A percentile compares a stretch with the other conserved stretches of the same genome.
Conservation (phyloP, 371 early-diverging fungal genomes). For the Lichtheimia ramosa region DNA sequence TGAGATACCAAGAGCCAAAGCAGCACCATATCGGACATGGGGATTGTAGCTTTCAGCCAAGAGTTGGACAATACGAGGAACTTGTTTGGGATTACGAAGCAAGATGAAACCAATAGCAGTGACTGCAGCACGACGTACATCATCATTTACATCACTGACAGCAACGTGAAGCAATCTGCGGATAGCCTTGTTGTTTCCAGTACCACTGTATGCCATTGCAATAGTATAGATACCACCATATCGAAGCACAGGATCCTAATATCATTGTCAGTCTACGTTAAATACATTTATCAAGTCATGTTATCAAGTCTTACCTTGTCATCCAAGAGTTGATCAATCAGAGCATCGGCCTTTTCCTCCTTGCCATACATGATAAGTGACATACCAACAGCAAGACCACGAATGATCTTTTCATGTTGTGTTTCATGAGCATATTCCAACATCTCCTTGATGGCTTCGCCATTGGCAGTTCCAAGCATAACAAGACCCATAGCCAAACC, state of each 20-base stretch:
- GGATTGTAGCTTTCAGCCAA: constrained; percentile 98
- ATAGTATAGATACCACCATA: constrained; percentile 96
- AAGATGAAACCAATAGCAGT: constrained; percentile 97
- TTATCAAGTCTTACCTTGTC: constrained; percentile 74
- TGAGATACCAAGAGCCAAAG: constrained; percentile 97
- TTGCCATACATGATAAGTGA: constrained; percentile 95
- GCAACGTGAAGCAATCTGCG: constrained; percentile 93
- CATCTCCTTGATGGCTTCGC: constrained; percentile 89
- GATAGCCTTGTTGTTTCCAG: constrained; percentile 95
- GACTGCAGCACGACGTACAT: constrained; percentile 98
- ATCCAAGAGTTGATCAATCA: constrained; percentile 78
- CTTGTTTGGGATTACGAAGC: constrained; percentile 87
- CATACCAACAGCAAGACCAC: constrained; percentile 93
- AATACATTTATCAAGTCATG: neutral
- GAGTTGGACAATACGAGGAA: constrained; percentile 96
- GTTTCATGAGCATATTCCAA: constrained; percentile 95
- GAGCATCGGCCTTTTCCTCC: constrained; percentile 88
- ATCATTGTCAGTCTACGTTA: neutral
- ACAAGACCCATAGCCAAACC: constrained; percentile 97
- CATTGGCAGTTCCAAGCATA: constrained; percentile 91
- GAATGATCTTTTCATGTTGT: constrained; percentile 97
- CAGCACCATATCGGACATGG: constrained; percentile 97
- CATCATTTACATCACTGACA: constrained; percentile 98
- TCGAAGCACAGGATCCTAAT: constrained; percentile 85
- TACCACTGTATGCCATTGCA: constrained; percentile 97